Conservation (phyloP, 305 asterid species). For the Fraxinus xanthoxyloides region DNA sequence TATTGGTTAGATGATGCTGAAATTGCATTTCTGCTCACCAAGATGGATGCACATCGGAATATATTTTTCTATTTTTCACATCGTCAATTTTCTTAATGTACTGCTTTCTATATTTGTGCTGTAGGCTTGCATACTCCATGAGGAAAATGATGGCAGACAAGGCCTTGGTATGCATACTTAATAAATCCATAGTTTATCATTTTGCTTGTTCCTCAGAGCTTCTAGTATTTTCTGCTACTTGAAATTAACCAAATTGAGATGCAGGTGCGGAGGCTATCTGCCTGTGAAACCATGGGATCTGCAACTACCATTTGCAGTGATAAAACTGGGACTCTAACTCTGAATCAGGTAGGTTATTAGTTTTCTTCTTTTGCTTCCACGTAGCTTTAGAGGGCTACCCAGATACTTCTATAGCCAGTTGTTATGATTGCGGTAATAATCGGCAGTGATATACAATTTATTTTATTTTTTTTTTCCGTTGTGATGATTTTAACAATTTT, state of each 20-base stretch:
- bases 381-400: background rate
- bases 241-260: conserved; percentile 19
- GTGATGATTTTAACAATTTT: conserved; percentile 10
- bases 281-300: conserved; percentile 98
- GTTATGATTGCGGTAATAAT: conserved; percentile 11
- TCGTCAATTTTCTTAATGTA: conserved; percentile 12
- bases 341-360: conserved; percentile 62
- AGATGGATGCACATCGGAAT: background rate
- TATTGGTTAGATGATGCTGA: conserved; percentile 9
- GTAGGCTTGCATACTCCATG: conserved; percentile 98
- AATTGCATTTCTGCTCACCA: background rate
- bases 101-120: conserved; percentile 14
- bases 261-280: conserved; percentile 96
- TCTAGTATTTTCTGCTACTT: conserved; percentile 1
- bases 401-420: background rate
- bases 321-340: conserved; percentile 93
- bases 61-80: conserved; percentile 7
- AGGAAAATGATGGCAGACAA: conserved; percentile 98
- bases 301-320: conserved; percentile 98
- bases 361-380: conserved; percentile 20
- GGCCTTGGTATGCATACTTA: conserved; percentile 68
- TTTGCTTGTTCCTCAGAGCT: background rate
- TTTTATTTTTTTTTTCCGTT: background rate
- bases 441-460: conserved; percentile 4
- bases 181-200: conserved; percentile 7